Percentiles rank a stretch among this genome's conserved stretches.
These are phyloP conservation scores for Lycium ferocissimum DNA, from an alignment of 257 asterid species.

Conservation along the genomic window DNA sequence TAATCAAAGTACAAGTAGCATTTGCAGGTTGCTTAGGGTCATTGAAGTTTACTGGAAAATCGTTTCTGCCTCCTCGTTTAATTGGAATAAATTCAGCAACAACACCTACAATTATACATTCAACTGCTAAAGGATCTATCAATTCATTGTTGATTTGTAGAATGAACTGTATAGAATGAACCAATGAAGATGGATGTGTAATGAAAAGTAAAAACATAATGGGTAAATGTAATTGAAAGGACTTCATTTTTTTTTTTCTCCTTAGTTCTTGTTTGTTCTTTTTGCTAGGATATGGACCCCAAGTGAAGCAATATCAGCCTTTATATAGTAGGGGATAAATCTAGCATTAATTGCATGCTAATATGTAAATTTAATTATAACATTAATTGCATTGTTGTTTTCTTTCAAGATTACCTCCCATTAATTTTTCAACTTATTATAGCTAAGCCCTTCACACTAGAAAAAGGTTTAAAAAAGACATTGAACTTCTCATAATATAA, in stretches of 20 bases:
- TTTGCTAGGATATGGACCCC: not conserved
- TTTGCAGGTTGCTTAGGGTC: not conserved
- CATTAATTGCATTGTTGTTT: too few relatives aligned
- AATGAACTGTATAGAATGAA: not conserved
- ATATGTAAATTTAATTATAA: too few relatives aligned
- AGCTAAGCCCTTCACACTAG: too few relatives aligned
- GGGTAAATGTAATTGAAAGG: not conserved
- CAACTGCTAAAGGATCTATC: not conserved
- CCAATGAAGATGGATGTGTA: not conserved
- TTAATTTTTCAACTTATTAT: too few relatives aligned
- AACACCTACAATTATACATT: conserved; percentile 2
- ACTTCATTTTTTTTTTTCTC: not conserved
- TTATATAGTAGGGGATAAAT: not conserved
- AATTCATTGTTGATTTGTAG: not conserved
- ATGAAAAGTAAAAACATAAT: not conserved
- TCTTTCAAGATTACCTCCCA: too few relatives aligned
- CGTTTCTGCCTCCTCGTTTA: not conserved
- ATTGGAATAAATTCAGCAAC: not conserved
- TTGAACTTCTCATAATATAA: too few relatives aligned
- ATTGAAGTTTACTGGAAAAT: not conserved
- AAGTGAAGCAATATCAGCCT: not conserved
- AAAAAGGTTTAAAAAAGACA: too few relatives aligned
- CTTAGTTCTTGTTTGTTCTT: not conserved
- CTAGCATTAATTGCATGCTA: too few relatives aligned
- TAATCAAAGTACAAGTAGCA: not conserved